These are phyloP conservation scores for Medicago ruthenica DNA, from an alignment of 306 rosid species.

Conservation along the genomic window DNA sequence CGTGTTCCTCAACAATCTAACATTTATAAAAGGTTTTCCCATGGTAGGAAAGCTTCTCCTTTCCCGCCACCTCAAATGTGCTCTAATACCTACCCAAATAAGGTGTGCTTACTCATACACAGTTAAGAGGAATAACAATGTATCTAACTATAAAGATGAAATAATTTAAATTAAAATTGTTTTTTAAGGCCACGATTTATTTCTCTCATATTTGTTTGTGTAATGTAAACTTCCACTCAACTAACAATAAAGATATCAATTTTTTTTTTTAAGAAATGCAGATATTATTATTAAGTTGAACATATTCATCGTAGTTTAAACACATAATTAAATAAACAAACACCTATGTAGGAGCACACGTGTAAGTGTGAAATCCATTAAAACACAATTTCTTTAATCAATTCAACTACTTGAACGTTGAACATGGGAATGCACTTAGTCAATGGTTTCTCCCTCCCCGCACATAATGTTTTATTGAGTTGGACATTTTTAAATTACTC, in stretches of 20 bases:
- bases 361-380: not conserved
- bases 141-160: not conserved
- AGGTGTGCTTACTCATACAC: not conserved
- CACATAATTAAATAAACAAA: too few relatives aligned
- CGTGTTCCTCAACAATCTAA: too few relatives aligned
- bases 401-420: constrained; percentile 12
- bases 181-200: too few relatives aligned
- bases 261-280: too few relatives aligned
- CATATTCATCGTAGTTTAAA: too few relatives aligned
- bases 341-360: not conserved
- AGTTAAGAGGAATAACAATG: not conserved
- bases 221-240: too few relatives aligned
- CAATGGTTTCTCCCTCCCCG: constrained; percentile 24
- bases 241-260: too few relatives aligned
- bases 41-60: too few relatives aligned
- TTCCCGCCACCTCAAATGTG: too few relatives aligned
- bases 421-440: constrained; percentile 22
- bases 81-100: constrained; percentile 36
- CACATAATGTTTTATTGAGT: constrained; percentile 20
- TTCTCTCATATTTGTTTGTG: too few relatives aligned
- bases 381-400: not conserved
- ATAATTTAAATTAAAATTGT: not conserved
- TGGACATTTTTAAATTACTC: constrained; percentile 12
- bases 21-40: too few relatives aligned
- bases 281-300: too few relatives aligned